Evolutionary conservation across 1,139 yeast genomes (phyloP), one percentile per base, ranked within the genome.

Genomic region (Sugiyamaella sp.): DNA sequence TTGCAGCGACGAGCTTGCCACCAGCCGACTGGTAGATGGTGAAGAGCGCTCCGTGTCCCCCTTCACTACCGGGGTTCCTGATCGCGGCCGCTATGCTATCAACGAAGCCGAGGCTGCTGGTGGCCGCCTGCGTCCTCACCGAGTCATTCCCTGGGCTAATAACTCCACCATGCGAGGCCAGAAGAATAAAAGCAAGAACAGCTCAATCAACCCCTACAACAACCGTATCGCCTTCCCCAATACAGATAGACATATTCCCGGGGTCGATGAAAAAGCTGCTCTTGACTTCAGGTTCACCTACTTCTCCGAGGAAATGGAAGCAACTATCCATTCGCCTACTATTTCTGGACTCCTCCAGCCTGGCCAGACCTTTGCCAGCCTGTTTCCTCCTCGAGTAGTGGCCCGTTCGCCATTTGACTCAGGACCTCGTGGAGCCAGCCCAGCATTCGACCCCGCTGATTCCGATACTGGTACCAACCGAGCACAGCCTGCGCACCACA

Each of bases 241-340:
- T 21, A n/a, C 39, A 14, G 51, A 50, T 9, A 49, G 51, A 10
- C 53, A 49, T 33, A 50, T 58, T 19, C 76, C 61, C 71, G 74
- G 52, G 65, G 65, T 57, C n/a, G 66, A 61, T 47, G 65, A 63
- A 49, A 60, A 63, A 25, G 53, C 60, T 4, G 59, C 63, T 19
- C 47, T 57, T 33, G 62, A 61, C 29, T 59, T 56, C 35, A 51
- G 99, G 57, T 93, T 88, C 72, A 89, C 98, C 0, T 93, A 91
- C 66, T 93, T 93, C 70, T 77, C 98, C 60, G 97, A 91, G 61
- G 96, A 90, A 64, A 73, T 93, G 61, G 88, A 86, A 17, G 82
- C 89, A 14, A 93, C 99, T 0, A 82, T 93, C 14, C 98, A 93
- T 69, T 83, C 97, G 0, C 93, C 97, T 1, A 85, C 87, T 2